These are phyloP conservation scores for Chlorella vulgaris DNA, from an alignment of 139 green algal species.

Conservation along the genomic window DNA sequence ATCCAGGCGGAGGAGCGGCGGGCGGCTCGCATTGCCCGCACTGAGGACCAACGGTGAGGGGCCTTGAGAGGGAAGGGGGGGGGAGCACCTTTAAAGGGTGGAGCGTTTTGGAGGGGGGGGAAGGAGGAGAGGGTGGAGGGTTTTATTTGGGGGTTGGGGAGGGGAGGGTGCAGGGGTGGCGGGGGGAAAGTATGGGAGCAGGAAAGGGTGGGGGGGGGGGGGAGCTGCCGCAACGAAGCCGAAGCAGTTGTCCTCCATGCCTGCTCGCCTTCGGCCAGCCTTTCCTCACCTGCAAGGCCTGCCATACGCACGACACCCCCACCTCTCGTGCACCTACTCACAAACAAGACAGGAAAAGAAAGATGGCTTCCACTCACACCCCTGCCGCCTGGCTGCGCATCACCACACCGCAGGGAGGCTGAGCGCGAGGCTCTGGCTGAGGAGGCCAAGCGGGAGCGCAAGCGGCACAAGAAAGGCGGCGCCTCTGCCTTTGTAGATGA, in stretches of 20 bases:
- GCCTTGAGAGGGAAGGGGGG: too few species aligned
- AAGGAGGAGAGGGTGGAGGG: too few species aligned
- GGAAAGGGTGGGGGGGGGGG: too few species aligned
- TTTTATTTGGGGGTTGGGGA: too few species aligned
- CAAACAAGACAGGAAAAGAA: too few species aligned
- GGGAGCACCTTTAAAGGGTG: too few species aligned
- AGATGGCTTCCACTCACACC: neutral
- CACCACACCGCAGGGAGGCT: conserved; percentile 14
- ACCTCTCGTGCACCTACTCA: neutral
- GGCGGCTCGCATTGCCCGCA: conserved; percentile 15
- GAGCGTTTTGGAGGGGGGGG: too few species aligned
- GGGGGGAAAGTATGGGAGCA: too few species aligned
- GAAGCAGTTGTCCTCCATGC: too few species aligned
- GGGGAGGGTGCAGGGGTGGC: neutral
- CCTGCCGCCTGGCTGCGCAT: neutral
- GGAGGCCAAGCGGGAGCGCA: conserved; percentile 34
- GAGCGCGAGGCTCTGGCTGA: conserved; percentile 21
- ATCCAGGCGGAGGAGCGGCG: conserved; percentile 27
- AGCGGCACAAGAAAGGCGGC: conserved; percentile 20
- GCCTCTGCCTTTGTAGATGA: conserved; percentile 36
- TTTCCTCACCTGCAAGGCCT: neutral
- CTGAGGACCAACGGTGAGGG: conserved; percentile 24
- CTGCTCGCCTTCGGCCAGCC: neutral
- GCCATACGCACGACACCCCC: neutral
- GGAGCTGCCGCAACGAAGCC: too few species aligned